Conservation (phyloP, 345 rosid species). For the Corchorus capsularis region DNA sequence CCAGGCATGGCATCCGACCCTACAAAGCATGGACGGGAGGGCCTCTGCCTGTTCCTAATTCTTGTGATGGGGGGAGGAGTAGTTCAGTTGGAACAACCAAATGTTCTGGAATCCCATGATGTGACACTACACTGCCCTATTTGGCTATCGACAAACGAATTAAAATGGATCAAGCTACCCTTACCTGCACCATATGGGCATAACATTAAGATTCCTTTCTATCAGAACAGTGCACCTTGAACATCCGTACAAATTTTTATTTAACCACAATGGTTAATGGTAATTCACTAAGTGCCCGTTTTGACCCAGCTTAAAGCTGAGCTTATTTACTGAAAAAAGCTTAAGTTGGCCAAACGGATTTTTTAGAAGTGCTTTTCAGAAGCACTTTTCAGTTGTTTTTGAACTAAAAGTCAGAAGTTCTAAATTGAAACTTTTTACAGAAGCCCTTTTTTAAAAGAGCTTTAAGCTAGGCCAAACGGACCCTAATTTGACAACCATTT, state of each 20-base stretch:
- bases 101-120: constrained; percentile 22
- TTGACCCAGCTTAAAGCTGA: too few relatives aligned
- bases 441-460: too few relatives aligned
- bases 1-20: constrained; percentile 1
- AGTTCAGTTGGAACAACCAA: constrained; percentile 5
- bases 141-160: neutral
- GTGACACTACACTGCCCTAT: constrained; percentile 20
- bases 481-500: neutral
- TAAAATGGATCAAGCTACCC: constrained; percentile 1
- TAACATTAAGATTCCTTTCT: neutral
- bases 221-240: neutral
- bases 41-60: neutral
- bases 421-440: too few relatives aligned
- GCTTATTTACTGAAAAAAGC: too few relatives aligned
- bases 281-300: too few relatives aligned
- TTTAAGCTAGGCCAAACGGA: too few relatives aligned
- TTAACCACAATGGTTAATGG: neutral
- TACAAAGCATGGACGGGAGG: constrained; percentile 1
- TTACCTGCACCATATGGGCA: neutral
- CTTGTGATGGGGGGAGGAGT: neutral
- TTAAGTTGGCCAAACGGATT: too few relatives aligned
- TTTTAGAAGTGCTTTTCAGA: too few relatives aligned
- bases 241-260: neutral
- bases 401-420: too few relatives aligned
- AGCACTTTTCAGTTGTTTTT: too few relatives aligned